A percentile compares a stretch with the other conserved stretches of the same genome.
phyloP scores from a whole-genome alignment of 352 stramenopile species.

The Pythium folliculosum region DNA sequence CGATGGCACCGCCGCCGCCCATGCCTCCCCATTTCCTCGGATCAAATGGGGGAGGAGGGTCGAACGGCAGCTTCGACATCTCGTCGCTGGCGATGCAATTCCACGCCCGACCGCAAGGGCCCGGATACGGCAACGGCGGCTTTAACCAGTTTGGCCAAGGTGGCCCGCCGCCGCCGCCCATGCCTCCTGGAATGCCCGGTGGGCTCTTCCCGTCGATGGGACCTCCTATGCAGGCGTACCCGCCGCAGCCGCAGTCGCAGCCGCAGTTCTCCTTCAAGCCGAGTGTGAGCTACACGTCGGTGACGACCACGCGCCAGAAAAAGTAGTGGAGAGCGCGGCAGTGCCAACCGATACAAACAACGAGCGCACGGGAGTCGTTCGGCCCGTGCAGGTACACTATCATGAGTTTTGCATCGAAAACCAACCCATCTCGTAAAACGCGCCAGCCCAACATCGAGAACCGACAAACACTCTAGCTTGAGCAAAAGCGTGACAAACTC shows the following conservation, averaged over 20 bases:
- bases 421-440: not conserved
- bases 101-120: conserved; percentile 35
- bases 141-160: conserved; percentile 13
- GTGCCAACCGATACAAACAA: not conserved
- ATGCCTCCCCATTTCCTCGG: conserved; percentile 28
- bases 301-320: conserved; percentile 63
- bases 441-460: not conserved
- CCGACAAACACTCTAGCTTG: not conserved
- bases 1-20: conserved; percentile 15
- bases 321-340: conserved; percentile 19
- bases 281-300: conserved; percentile 78
- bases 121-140: conserved; percentile 18
- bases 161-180: conserved; percentile 33
- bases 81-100: conserved; percentile 83
- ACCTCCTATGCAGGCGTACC: conserved; percentile 34
- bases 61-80: conserved; percentile 46
- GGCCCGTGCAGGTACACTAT: not conserved
- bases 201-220: conserved; percentile 40
- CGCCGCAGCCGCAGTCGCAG: conserved; percentile 30
- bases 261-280: conserved; percentile 58
- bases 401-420: not conserved
- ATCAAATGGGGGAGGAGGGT: conserved; percentile 9
- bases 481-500: not conserved
- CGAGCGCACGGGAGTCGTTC: not conserved
- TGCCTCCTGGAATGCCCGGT: conserved; percentile 28